Conservation (phyloP, 768 basidiomycete species). For the Russula virescens region DNA sequence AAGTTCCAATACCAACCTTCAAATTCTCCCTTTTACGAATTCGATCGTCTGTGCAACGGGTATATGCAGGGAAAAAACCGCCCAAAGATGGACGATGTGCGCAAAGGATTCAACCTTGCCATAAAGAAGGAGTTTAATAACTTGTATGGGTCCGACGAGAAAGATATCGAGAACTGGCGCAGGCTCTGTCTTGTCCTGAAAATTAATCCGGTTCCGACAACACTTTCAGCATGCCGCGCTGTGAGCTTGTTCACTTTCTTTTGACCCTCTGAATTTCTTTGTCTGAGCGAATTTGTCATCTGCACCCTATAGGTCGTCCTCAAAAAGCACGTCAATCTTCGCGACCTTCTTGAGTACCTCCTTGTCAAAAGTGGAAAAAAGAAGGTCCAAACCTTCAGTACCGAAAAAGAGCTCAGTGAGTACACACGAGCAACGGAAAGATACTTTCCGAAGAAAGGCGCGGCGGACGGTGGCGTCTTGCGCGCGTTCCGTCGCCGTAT, state of each 20-base stretch:
- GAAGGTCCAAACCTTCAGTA: constrained; percentile 25
- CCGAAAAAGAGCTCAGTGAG: constrained; percentile 23
- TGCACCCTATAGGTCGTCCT: not conserved
- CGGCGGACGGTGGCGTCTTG: constrained; percentile 31
- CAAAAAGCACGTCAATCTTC: constrained; percentile 29
- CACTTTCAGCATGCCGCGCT: not conserved
- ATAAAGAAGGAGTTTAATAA: constrained; percentile 21
- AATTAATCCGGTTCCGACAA: constrained; percentile 18
- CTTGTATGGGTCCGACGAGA: constrained; percentile 24
- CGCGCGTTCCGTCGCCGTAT: constrained; percentile 29
- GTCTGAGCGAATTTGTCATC: not conserved
- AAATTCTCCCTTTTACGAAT: no score
- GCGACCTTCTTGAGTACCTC: constrained; percentile 26
- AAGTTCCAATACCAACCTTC: no score
- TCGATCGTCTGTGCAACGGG: no score
- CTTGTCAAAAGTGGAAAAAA: constrained; percentile 22
- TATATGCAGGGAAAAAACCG: not conserved
- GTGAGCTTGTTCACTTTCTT: not conserved
- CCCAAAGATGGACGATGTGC: not conserved
- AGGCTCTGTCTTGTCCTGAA: constrained; percentile 20
- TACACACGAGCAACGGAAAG: constrained; percentile 26
- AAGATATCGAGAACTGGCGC: constrained; percentile 20
- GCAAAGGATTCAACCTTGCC: not conserved
- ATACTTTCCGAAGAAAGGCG: constrained; percentile 30
- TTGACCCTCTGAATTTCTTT: not conserved